These are phyloP conservation scores for Citrus inodora DNA, from an alignment of 345 rosid genomes.

Conservation along the genomic window DNA sequence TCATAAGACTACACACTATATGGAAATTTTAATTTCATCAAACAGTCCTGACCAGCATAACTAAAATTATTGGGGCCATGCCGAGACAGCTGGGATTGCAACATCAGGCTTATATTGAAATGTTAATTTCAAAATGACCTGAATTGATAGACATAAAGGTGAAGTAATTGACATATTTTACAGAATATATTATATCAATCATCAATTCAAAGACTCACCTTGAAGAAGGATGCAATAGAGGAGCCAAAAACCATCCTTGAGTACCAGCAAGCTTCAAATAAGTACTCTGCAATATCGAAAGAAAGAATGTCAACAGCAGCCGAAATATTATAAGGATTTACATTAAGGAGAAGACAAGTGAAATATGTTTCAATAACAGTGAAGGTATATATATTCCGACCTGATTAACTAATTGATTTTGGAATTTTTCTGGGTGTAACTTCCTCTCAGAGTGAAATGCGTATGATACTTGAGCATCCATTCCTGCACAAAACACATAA, in stretches of 20 bases:
- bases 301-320: constrained; percentile 4
- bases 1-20: neutral
- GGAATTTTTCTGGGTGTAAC: constrained; percentile 62
- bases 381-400: constrained; percentile 13
- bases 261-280: constrained; percentile 67
- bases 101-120: neutral
- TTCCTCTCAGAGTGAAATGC: constrained; percentile 74
- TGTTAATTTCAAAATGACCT: neutral
- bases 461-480: constrained; percentile 79
- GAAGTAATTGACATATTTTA: neutral
- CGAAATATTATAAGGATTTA: neutral
- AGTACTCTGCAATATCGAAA: constrained; percentile 44
- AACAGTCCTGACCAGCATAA: neutral
- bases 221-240: constrained; percentile 54
- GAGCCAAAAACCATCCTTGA: constrained; percentile 61
- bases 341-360: neutral
- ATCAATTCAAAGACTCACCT: constrained; percentile 32
- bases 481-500: constrained; percentile 37
- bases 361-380: neutral
- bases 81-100: neutral
- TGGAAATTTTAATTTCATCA: neutral
- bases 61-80: neutral
- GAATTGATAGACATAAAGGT: neutral
- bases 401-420: constrained; percentile 65
- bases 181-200: neutral